Evolutionary conservation across 345 rosid genomes (phyloP), one percentile per base, ranked within the genome.

Genomic region (Salix suchowensis): DNA sequence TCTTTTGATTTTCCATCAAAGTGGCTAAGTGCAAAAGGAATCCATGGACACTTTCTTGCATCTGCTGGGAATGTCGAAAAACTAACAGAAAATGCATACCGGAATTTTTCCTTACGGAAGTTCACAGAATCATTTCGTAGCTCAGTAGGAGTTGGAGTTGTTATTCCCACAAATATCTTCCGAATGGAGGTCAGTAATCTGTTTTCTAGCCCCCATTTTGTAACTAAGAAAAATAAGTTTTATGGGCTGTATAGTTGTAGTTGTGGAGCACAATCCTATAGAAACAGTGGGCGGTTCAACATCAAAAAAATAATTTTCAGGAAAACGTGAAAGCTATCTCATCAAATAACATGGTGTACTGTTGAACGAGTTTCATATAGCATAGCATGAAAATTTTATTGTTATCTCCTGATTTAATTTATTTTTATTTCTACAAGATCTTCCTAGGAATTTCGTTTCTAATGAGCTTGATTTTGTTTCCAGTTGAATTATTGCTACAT

Each of bases 1-100:
- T 96, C 99, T 64, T 92, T 96, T 84, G 96, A 96, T 84, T 86
- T 93, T 74, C 98, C 98, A 34, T 78, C 87, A 68, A 89, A 85
- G 73, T 96, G 97, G 96, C 84, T 87, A 61, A 89, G 87, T 83
- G 92, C 90, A 76, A 93, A 92, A 80, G 98, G 98, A 70, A 84
- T 96, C 75, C 97, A 96, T 72, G 99, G 93, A 14, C 99, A 96
- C 81, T 71, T 84, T 39, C 93, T 96, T 80, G 94, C 91, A 65
- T 89, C 91, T 77, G 93, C 97, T n/a, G 99, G 99, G 73, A 96
- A 89, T 75, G 75, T 89, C 67, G 86, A 87, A 62, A 91, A 87
- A 84, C 77, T 96, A 78, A 83, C 98, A 2, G 92, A 93, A 84
- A 86, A 91, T 37, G 93, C 90, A 78, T 92, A 85, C 77, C 84